Conservation (phyloP, 345 rosid genomes). For the Anacardium occidentale region DNA sequence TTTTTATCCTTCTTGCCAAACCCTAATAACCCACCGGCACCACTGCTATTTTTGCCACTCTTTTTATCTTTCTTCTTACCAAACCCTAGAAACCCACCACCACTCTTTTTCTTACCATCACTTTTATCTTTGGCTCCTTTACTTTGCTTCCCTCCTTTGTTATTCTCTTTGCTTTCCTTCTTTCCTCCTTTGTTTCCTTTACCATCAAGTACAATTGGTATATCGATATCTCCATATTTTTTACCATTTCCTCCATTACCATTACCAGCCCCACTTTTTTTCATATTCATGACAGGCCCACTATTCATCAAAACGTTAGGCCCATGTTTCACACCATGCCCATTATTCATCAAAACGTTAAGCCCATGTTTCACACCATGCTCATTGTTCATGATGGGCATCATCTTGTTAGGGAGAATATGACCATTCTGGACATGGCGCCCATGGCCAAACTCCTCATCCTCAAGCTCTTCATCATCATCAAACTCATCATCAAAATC, state of each 20-base stretch:
- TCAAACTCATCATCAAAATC: constrained; percentile 39
- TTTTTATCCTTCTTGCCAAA: constrained; percentile 51
- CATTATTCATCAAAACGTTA: constrained; percentile 40
- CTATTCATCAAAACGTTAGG: constrained; percentile 46
- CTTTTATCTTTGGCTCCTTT: constrained; percentile 37
- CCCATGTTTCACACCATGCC: constrained; percentile 21
- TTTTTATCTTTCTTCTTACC: constrained; percentile 43
- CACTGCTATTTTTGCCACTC: constrained; percentile 28
- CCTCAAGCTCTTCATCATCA: constrained; percentile 37
- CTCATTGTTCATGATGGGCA: constrained; percentile 32
- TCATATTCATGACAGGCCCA: constrained; percentile 31
- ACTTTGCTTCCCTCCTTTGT: constrained; percentile 19
- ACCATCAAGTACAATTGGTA: constrained; percentile 47
- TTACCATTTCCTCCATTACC: constrained; percentile 36
- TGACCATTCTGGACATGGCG: constrained; percentile 26
- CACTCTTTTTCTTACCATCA: constrained; percentile 36
- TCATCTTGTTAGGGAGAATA: constrained; percentile 44
- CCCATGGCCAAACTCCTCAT: constrained; percentile 50
- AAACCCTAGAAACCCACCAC: constrained; percentile 43
- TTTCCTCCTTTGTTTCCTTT: constrained; percentile 32
- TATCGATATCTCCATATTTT: constrained; percentile 50
- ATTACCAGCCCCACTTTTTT: constrained; percentile 16
- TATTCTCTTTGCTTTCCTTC: constrained; percentile 23
- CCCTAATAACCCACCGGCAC: constrained; percentile 36
- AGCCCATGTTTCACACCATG: constrained; percentile 25